phyloP scores from a whole-genome alignment of 2,329 filamentous ascomycete species.

The Aspergillus fijiensis region DNA sequence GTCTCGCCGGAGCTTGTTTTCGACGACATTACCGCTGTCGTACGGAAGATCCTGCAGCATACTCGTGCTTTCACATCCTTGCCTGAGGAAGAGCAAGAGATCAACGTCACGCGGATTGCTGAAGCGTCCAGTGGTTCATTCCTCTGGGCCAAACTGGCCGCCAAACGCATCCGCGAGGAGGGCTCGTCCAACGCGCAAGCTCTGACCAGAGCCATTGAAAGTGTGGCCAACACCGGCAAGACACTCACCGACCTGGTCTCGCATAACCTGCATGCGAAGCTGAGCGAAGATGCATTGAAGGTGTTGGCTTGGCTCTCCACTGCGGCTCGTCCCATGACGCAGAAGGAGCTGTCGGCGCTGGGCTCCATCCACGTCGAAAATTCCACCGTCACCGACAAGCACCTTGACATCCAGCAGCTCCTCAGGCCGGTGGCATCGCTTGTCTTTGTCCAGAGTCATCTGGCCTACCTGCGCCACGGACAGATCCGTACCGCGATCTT shows the following conservation, averaged over 20 bases:
- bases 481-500: conserved; percentile 32
- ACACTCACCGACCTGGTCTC: conserved; percentile 34
- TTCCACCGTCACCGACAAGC: conserved; percentile 24
- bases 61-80: conserved; percentile 25
- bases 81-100: conserved; percentile 35
- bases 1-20: conserved; percentile 33
- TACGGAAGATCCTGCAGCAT: conserved; percentile 27
- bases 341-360: conserved; percentile 33
- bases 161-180: conserved; percentile 33
- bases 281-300: conserved; percentile 31
- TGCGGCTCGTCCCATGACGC: conserved; percentile 34
- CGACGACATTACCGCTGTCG: conserved; percentile 38
- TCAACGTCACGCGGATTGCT: conserved; percentile 30
- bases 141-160: conserved; percentile 40
- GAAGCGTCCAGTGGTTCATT: conserved; percentile 40
- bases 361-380: conserved; percentile 33
- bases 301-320: conserved; percentile 41
- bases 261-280: conserved; percentile 23
- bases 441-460: conserved; percentile 35
- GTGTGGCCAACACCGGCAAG: conserved; percentile 24
- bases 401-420: conserved; percentile 23
- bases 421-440: conserved; percentile 33
- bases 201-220: conserved; percentile 29
- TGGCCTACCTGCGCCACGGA: conserved; percentile 38
- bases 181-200: conserved; percentile 18